Evolutionary conservation across 202 grass and related monocot species (phyloP).

Genomic region (Carex sylvatica): DNA sequence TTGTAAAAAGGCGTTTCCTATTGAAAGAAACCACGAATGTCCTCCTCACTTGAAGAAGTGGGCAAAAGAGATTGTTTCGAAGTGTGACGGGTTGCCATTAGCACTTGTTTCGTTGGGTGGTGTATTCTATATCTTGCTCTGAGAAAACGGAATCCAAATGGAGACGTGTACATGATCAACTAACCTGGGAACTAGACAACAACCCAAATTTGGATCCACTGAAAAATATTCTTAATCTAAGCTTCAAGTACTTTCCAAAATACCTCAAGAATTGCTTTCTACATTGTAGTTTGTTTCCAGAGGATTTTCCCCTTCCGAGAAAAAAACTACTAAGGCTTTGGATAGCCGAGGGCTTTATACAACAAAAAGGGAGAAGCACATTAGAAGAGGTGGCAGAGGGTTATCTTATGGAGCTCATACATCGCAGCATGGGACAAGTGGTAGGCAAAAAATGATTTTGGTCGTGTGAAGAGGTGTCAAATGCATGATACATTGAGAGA

Average conservation of each 20-base stretch:
- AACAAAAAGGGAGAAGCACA: slow-evolving; percentile 20
- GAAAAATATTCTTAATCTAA: background rate
- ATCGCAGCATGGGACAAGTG: too few species aligned
- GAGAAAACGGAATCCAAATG: too few species aligned
- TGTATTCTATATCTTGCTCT: background rate
- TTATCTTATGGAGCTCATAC: slow-evolving; percentile 34
- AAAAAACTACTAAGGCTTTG: slow-evolving; percentile 35
- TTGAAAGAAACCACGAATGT: background rate
- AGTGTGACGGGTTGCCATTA: slow-evolving; percentile 10
- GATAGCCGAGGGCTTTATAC: slow-evolving; percentile 42
- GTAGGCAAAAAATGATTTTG: too few species aligned
- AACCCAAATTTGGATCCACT: background rate
- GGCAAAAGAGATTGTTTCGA: slow-evolving; percentile 23
- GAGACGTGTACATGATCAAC: too few species aligned
- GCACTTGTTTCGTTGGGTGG: background rate
- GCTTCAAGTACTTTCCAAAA: slow-evolving; percentile 31
- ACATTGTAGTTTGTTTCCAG: slow-evolving; percentile 33
- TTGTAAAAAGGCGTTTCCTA: slow-evolving; percentile 27
- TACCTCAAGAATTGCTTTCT: slow-evolving; percentile 40
- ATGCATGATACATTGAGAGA: too few species aligned
- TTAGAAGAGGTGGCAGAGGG: slow-evolving; percentile 45
- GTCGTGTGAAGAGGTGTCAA: background rate
- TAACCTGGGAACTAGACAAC: background rate
- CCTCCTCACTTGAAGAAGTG: background rate
- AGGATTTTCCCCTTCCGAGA: slow-evolving; percentile 28